These are phyloP conservation scores for Hypocreales sp. DNA, from an alignment of 2,329 filamentous ascomycete genomes.

Conservation along the genomic window DNA sequence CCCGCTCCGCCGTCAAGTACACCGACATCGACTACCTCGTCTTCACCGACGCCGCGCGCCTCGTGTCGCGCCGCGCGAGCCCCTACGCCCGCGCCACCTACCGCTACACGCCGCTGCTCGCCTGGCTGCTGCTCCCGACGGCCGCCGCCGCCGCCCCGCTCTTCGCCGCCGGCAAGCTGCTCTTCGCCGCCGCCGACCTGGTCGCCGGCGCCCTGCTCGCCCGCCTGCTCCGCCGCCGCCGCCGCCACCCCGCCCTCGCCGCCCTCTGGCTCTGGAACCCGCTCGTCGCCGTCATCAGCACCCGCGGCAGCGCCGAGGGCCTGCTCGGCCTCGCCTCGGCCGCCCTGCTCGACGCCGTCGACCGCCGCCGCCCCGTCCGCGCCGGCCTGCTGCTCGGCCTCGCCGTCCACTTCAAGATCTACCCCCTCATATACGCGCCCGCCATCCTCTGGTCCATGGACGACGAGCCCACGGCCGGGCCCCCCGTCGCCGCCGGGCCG, in stretches of 20 bases:
- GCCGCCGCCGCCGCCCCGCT: constrained; percentile 37
- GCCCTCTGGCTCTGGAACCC: constrained; percentile 91
- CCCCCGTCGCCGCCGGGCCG: constrained; percentile 1
- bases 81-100: constrained; percentile 90
- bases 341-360: constrained; percentile 67
- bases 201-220: constrained; percentile 67
- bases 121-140: constrained; percentile 81
- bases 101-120: constrained; percentile 86
- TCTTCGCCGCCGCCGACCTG: constrained; percentile 76
- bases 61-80: constrained; percentile 47
- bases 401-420: constrained; percentile 95
- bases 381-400: constrained; percentile 67
- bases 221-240: constrained; percentile 18
- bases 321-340: constrained; percentile 74
- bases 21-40: constrained; percentile 98
- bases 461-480: constrained; percentile 24
- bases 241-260: constrained; percentile 51
- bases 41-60: constrained; percentile 88
- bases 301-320: constrained; percentile 85
- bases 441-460: constrained; percentile 74
- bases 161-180: constrained; percentile 74
- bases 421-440: constrained; percentile 88
- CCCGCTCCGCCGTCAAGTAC: constrained; percentile 84
- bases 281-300: constrained; percentile 96
- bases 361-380: constrained; percentile 43